These are phyloP conservation scores for Striga hermonthica DNA, from an alignment of 305 asterid species.

Conservation along the genomic window DNA sequence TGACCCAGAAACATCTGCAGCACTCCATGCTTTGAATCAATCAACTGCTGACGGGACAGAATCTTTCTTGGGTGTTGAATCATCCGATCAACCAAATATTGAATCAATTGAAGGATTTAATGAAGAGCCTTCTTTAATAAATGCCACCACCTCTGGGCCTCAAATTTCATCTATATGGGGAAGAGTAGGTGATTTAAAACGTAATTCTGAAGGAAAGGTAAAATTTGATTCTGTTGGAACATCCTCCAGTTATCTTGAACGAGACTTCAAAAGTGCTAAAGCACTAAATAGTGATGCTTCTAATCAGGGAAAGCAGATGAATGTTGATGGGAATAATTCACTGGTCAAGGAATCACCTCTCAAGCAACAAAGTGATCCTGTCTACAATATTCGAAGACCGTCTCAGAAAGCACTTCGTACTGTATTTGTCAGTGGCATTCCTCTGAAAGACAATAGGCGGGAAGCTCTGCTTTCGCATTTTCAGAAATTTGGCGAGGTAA, in stretches of 20 bases:
- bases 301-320: constrained; percentile 44
- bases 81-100: constrained; percentile 38
- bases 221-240: constrained; percentile 40
- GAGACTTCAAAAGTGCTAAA: constrained; percentile 43
- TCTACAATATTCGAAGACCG: constrained; percentile 52
- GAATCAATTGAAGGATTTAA: constrained; percentile 53
- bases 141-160: constrained; percentile 44
- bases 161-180: constrained; percentile 78
- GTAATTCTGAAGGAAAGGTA: constrained; percentile 43
- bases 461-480: constrained; percentile 90
- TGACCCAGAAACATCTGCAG: constrained; percentile 61
- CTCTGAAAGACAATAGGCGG: constrained; percentile 76
- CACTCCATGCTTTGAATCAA: constrained; percentile 47
- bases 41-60: constrained; percentile 51
- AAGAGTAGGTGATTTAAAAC: constrained; percentile 54
- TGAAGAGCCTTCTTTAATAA: constrained; percentile 44
- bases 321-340: constrained; percentile 44
- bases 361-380: constrained; percentile 50
- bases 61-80: constrained; percentile 42
- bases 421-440: constrained; percentile 74
- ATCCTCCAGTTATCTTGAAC: constrained; percentile 46
- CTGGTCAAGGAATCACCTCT: constrained; percentile 44
- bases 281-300: constrained; percentile 33
- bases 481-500: constrained; percentile 82
- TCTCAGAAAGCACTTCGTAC: constrained; percentile 78